Evolutionary conservation across 2,329 filamentous ascomycete genomes (phyloP).

Genomic region (Fusarium kyushuense): DNA sequence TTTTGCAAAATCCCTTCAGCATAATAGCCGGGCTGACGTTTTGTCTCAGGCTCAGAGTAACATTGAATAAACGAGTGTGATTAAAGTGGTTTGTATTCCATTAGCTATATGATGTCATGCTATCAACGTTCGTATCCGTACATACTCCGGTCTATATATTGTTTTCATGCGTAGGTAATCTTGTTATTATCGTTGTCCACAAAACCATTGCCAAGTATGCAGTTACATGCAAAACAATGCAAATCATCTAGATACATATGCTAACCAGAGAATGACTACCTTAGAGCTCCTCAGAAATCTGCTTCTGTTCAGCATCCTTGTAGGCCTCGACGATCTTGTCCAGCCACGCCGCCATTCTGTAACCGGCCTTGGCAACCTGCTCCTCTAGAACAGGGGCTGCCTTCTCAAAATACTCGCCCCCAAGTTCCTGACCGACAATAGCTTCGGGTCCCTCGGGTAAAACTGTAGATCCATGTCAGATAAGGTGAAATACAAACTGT

Average conservation of each 20-base stretch:
- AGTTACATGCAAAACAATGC: neutral
- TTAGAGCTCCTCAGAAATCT: constrained; percentile 50
- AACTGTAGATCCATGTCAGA: constrained; percentile 57
- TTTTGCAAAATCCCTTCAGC: constrained; percentile 8
- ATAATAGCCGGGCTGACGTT: constrained; percentile 1
- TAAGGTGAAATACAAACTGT: constrained; percentile 11
- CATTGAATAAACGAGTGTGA: constrained; percentile 23
- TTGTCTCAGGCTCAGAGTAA: constrained; percentile 26
- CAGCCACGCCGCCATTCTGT: constrained; percentile 75
- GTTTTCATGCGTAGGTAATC: neutral
- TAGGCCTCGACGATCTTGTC: constrained; percentile 68
- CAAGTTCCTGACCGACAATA: constrained; percentile 70
- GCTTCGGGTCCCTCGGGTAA: constrained; percentile 70
- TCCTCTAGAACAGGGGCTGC: constrained; percentile 74
- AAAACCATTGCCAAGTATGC: neutral
- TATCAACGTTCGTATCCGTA: neutral
- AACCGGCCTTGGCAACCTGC: constrained; percentile 76
- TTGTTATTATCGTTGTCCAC: neutral
- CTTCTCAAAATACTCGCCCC: constrained; percentile 71
- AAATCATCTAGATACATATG: neutral
- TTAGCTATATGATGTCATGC: constrained; percentile 4
- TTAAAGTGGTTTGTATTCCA: constrained; percentile 1
- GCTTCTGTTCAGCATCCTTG: constrained; percentile 37
- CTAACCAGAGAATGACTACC: neutral
- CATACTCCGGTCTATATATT: neutral